Evolutionary conservation across 352 stramenopile genomes (phyloP).

Genomic region (Paralagenidium karlingii): DNA sequence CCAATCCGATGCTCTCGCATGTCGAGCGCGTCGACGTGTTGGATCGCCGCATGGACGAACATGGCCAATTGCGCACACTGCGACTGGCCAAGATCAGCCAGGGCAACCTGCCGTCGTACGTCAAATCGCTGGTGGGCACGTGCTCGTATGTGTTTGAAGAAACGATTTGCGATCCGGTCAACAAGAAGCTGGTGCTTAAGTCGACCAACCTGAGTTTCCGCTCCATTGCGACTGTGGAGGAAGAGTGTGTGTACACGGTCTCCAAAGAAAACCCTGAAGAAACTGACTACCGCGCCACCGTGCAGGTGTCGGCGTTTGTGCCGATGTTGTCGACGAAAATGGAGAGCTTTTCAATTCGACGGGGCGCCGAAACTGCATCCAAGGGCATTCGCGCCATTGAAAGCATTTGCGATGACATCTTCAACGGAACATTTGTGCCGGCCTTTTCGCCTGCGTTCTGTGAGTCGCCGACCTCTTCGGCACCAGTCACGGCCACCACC

Average conservation of each 20-base stretch:
- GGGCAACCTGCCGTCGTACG: slow-evolving; percentile 61
- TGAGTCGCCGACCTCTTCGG: slow-evolving; percentile 11
- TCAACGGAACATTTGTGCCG: slow-evolving; percentile 65
- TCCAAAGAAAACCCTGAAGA: slow-evolving; percentile 32
- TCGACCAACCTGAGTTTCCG: slow-evolving; percentile 75
- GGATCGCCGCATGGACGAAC: slow-evolving; percentile 47
- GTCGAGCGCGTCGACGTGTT: slow-evolving; percentile 77
- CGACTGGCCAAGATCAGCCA: slow-evolving; percentile 69
- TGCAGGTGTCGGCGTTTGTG: slow-evolving; percentile 74
- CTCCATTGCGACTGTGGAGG: slow-evolving; percentile 63
- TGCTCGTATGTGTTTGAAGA: slow-evolving; percentile 76
- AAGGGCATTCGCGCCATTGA: slow-evolving; percentile 75
- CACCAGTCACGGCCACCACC: no score
- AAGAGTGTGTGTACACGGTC: slow-evolving; percentile 75
- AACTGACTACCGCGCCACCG: slow-evolving; percentile 59
- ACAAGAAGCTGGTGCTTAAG: slow-evolving; percentile 57
- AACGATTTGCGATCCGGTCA: slow-evolving; percentile 53
- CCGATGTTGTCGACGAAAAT: slow-evolving; percentile 69
- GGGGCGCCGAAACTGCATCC: slow-evolving; percentile 57
- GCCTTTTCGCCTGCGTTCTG: no score
- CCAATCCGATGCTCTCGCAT: slow-evolving; percentile 60
- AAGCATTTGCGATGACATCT: slow-evolving; percentile 76
- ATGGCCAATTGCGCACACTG: slow-evolving; percentile 49
- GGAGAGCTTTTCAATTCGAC: slow-evolving; percentile 62
- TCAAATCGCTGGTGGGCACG: slow-evolving; percentile 41